Evolutionary conservation across 306 rosid genomes (phyloP), one percentile per base, ranked within the genome.

Genomic region (Sesbania bispinosa): DNA sequence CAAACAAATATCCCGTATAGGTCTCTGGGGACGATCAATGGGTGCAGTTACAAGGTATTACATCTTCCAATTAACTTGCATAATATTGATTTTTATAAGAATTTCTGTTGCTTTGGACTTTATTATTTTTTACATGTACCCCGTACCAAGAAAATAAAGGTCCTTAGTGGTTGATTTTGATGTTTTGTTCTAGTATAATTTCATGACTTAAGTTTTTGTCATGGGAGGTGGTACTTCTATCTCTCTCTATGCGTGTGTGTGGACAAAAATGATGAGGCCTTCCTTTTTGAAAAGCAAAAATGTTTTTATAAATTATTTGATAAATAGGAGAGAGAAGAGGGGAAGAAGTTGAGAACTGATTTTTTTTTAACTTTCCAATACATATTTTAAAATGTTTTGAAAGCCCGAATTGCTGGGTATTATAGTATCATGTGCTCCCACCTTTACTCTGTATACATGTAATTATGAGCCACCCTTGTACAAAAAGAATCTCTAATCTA

Each of bases 21-120:
- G 99, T 77, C 96, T 94, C n/a, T 94, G 97, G 99, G 99, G 99
- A 58, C 86, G 97, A 71, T 94, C 99, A 20, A 94, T 94, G 99
- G 97, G 99, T 15, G 97, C 99, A 43, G 99, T 94, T 59, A 94
- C 99, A 52, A 87, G 99, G 99, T 94, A 75, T 74, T 52, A 15
- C 46, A 60, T 63, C 50, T 69, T 73, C 53, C 51, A 63, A 30
- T 55, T 30, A 38, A 41, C 52, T 58, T 42, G 15, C 50, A 63
- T 46, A 15, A 33, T 66, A 21, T 51, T 58, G 45, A 10, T 13
- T 24, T 76, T 51, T 77, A n/a, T n/a, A n/a, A n/a, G n/a, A n/a
- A n/a, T n/a, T n/a, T n/a, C n/a, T n/a, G n/a, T n/a, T n/a, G n/a
- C n/a, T 82, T 89, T 84, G 45, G 52, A 83, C 71, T 48, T 48